Percentiles rank a stretch among this genome's conserved stretches.
Conservation (phyloP, 1,284 basidiomycete genomes). For the Papiliotrema terrestris region DNA sequence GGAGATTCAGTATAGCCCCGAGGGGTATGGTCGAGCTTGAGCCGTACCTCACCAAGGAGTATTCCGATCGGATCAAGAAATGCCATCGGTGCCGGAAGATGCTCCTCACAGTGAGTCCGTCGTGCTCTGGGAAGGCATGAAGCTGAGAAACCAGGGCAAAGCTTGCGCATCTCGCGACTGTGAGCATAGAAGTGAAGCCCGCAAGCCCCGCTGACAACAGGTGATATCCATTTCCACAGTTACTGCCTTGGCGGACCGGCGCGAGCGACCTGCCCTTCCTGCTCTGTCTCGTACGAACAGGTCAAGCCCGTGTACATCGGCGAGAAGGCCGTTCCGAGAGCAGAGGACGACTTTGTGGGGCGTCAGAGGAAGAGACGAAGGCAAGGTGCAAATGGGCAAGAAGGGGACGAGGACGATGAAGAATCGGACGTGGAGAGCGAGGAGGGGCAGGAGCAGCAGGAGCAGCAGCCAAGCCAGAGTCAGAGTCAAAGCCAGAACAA, state of each 20-base stretch:
- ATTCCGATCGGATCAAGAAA: slow-evolving; percentile 28
- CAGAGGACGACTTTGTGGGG: slow-evolving; percentile 26
- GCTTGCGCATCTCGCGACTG: slow-evolving; percentile 30
- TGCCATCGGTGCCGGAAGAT: slow-evolving; percentile 36
- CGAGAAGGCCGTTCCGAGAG: slow-evolving; percentile 32
- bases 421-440: slow-evolving; percentile 19
- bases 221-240: slow-evolving; percentile 34
- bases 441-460: slow-evolving; percentile 16
- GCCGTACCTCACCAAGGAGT: slow-evolving; percentile 35
- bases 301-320: slow-evolving; percentile 24
- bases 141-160: slow-evolving; percentile 23
- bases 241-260: slow-evolving; percentile 33
- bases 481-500: neutral
- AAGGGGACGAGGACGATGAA: slow-evolving; percentile 13
- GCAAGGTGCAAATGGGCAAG: slow-evolving; percentile 12
- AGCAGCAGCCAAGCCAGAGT: slow-evolving; percentile 9
- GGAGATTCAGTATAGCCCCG: slow-evolving; percentile 37
- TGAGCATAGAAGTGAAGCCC: slow-evolving; percentile 5
- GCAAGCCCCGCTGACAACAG: slow-evolving; percentile 7
- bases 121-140: neutral
- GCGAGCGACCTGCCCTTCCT: slow-evolving; percentile 25
- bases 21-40: slow-evolving; percentile 41
- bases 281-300: slow-evolving; percentile 19
- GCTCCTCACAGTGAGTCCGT: slow-evolving; percentile 32
- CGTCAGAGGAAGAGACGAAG: slow-evolving; percentile 9